Percentiles rank a stretch among this genome's conserved stretches.
These are phyloP conservation scores for Starmerella khaoyaiensis DNA, from an alignment of 805 yeast species.

Conservation along the genomic window DNA sequence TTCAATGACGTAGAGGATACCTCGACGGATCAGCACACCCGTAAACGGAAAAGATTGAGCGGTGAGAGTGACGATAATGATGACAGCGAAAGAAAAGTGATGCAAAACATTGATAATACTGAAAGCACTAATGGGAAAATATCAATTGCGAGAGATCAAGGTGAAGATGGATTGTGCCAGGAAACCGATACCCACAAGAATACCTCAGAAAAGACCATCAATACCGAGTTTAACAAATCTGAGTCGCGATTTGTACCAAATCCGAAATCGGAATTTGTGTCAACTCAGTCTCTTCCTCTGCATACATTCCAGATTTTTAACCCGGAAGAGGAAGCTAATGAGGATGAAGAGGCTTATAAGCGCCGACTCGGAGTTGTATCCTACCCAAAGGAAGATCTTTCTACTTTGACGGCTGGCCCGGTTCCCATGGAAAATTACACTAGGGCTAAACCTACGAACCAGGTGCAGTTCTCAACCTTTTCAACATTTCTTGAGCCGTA, in stretches of 20 bases:
- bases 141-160: no score
- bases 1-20: no score
- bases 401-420: constrained; percentile 69
- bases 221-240: background rate
- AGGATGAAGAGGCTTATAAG: constrained; percentile 61
- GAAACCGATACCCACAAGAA: background rate
- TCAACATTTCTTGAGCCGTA: constrained; percentile 75
- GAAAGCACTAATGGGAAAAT: no score
- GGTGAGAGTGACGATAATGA: no score
- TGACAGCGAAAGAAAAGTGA: no score
- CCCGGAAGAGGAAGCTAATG: constrained; percentile 55
- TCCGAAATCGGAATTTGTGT: constrained; percentile 65
- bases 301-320: constrained; percentile 57
- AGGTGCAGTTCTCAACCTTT: constrained; percentile 82
- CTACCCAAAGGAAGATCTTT: constrained; percentile 69
- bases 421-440: constrained; percentile 82
- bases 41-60: no score
- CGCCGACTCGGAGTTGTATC: constrained; percentile 75
- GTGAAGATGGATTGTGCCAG: no score
- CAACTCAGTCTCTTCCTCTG: constrained; percentile 53
- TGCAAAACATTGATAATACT: no score
- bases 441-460: constrained; percentile 70
- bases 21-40: no score
- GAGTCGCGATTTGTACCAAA: constrained; percentile 33
- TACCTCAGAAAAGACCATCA: background rate